Percentiles rank a stretch among this genome's conserved stretches.
Evolutionary conservation across 1,139 yeast genomes (phyloP).

Genomic region (Wickerhamomyces sp.): DNA sequence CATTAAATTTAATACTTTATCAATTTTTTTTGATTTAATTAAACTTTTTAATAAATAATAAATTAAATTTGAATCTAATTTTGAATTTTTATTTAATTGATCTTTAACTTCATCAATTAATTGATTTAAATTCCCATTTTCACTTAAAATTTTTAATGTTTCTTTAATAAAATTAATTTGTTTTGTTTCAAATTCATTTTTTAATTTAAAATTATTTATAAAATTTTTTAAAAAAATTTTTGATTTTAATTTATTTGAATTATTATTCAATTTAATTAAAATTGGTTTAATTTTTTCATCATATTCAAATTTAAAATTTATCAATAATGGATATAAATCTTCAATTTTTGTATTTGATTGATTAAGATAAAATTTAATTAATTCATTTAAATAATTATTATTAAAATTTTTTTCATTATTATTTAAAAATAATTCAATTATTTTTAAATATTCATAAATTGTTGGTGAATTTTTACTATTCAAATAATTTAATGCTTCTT

Average conservation of each 20-base stretch:
- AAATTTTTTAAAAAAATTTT: slow-evolving; percentile 1
- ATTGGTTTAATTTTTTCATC: slow-evolving; percentile 14
- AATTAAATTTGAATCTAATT: slow-evolving; percentile 9
- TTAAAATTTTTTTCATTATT: too few relatives aligned
- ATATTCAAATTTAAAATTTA: slow-evolving; percentile 14
- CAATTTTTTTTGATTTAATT: slow-evolving; percentile 7
- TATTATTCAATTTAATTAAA: slow-evolving; percentile 1
- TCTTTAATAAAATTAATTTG: slow-evolving; percentile 15
- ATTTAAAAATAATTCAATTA: slow-evolving; percentile 9
- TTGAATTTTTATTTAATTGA: slow-evolving; percentile 4
- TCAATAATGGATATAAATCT: slow-evolving; percentile 11
- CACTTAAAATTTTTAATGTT: slow-evolving; percentile 6
- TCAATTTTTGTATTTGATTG: slow-evolving; percentile 7
- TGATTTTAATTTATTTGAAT: background rate
- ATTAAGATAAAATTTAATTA: slow-evolving; percentile 15
- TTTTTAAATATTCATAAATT: slow-evolving; percentile 10
- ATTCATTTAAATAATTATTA: background rate
- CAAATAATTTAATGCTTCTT: slow-evolving; percentile 11
- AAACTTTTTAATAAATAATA: slow-evolving; percentile 12
- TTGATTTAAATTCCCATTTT: slow-evolving; percentile 4
- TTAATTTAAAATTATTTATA: slow-evolving; percentile 9
- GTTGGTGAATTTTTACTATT: slow-evolving; percentile 13
- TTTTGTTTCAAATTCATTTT: slow-evolving; percentile 7
- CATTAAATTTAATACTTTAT: slow-evolving; percentile 12
- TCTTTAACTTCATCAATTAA: slow-evolving; percentile 9